Evolutionary conservation across 306 rosid species (phyloP).

Genomic region (Fragaria nilgerrensis): DNA sequence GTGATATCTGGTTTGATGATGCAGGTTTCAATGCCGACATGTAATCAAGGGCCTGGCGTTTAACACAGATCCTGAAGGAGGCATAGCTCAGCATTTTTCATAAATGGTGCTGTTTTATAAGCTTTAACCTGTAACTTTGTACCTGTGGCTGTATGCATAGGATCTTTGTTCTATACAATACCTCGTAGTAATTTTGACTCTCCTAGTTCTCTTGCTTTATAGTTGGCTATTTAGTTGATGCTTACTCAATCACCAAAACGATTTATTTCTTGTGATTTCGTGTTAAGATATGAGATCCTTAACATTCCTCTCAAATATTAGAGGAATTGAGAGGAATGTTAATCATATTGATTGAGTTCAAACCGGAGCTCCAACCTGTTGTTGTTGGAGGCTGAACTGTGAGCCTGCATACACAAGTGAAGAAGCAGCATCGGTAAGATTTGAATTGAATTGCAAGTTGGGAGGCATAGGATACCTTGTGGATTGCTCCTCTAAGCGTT

Average conservation of each 20-base stretch:
- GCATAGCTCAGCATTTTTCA: slow-evolving; percentile 6
- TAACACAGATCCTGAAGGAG: slow-evolving; percentile 58
- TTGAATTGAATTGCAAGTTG: neutral
- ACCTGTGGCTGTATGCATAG: neutral
- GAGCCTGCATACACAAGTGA: slow-evolving; percentile 41
- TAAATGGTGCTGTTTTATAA: neutral
- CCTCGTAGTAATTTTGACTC: neutral
- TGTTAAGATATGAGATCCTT: too few species aligned
- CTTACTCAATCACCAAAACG: too few species aligned
- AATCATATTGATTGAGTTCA: too few species aligned
- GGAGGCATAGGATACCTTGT: slow-evolving; percentile 37
- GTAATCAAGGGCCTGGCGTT: slow-evolving; percentile 73
- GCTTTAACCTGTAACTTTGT: neutral
- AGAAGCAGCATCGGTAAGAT: too few species aligned
- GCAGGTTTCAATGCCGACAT: slow-evolving; percentile 96
- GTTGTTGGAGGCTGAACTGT: slow-evolving; percentile 44
- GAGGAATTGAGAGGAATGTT: too few species aligned
- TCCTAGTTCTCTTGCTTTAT: neutral
- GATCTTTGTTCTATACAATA: neutral
- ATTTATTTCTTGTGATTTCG: too few species aligned
- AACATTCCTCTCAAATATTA: too few species aligned
- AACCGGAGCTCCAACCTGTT: slow-evolving; percentile 69
- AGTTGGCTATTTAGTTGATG: neutral
- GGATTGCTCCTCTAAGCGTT: neutral
- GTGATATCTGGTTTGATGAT: slow-evolving; percentile 17